Conservation (phyloP, 495 filamentous ascomycete species). For the Aspergillus indologenus region DNA sequence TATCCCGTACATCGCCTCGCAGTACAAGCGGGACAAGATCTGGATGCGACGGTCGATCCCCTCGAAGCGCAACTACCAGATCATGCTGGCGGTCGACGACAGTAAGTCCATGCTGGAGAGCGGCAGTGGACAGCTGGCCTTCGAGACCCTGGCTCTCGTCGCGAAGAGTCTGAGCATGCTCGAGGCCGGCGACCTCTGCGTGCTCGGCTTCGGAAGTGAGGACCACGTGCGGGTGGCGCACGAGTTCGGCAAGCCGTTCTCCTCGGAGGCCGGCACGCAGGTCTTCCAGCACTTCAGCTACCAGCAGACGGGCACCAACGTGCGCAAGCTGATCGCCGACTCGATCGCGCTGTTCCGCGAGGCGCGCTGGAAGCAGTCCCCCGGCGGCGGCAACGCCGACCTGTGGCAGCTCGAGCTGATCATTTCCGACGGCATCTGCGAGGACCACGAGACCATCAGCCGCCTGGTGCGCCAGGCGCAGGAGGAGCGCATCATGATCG, state of each 20-base stretch:
- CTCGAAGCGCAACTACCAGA: conserved; percentile 90
- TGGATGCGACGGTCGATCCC: conserved; percentile 95
- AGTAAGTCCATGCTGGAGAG: conserved; percentile 86
- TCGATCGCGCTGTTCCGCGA: conserved; percentile 79
- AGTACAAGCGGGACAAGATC: conserved; percentile 99
- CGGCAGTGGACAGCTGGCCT: conserved; percentile 66
- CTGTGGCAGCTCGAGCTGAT: conserved; percentile 97
- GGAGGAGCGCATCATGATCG: conserved; percentile 95
- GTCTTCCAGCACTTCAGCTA: conserved; percentile 86
- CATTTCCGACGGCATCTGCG: conserved; percentile 88
- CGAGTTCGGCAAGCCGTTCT: conserved; percentile 79
- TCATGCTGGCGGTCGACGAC: conserved; percentile 96
- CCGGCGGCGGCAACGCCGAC: conserved; percentile 59
- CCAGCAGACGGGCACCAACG: conserved; percentile 77
- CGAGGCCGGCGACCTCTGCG: conserved; percentile 85
- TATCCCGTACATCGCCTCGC: conserved; percentile 95
- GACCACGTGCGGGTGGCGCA: conserved; percentile 84
- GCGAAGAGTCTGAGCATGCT: conserved; percentile 82
- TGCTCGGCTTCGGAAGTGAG: conserved; percentile 77
- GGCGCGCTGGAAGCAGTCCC: conserved; percentile 58
- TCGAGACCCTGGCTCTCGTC: conserved; percentile 89
- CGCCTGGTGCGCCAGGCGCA: conserved; percentile 80
- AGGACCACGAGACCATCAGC: conserved; percentile 79
- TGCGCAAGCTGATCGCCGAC: conserved; percentile 68
- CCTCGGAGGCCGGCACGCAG: conserved; percentile 73